These are phyloP conservation scores for Calonectria montana DNA, from an alignment of 2,329 filamentous ascomycete genomes.

Conservation along the genomic window DNA sequence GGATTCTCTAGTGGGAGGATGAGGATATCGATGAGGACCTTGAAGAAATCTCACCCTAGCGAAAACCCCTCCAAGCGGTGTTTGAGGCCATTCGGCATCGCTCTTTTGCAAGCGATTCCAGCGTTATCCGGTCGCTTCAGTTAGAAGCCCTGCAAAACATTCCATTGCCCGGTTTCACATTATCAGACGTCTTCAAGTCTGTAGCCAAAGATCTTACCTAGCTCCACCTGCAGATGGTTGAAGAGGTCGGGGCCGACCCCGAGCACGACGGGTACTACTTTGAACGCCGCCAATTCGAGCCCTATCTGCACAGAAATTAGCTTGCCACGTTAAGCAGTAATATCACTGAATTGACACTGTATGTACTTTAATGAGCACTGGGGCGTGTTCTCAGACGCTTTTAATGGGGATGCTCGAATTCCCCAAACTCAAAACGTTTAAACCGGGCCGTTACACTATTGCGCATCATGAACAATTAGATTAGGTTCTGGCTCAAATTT, in stretches of 20 bases:
- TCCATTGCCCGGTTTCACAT: conserved; percentile 23
- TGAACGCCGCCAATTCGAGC: conserved; percentile 36
- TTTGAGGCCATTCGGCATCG: not conserved
- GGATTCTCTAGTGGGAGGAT: too few relatives aligned
- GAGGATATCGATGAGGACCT: not conserved
- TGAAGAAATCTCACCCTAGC: not conserved
- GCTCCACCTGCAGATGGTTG: conserved; percentile 28
- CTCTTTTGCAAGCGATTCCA: not conserved
- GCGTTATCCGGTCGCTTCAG: not conserved
- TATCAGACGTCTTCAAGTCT: conserved; percentile 7
- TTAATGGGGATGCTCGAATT: conserved; percentile 38
- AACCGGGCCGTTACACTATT: conserved; percentile 32
- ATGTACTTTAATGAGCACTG: conserved; percentile 31
- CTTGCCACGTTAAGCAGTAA: conserved; percentile 32
- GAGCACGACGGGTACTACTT: conserved; percentile 25
- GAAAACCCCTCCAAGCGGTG: not conserved
- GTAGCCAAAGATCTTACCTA: conserved; percentile 25
- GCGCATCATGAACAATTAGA: conserved; percentile 39
- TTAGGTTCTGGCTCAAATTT: conserved; percentile 36
- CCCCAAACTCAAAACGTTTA: conserved; percentile 34
- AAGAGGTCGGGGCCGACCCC: conserved; percentile 27
- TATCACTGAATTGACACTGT: conserved; percentile 34
- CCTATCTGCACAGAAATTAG: conserved; percentile 30
- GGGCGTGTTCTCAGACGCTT: conserved; percentile 35
- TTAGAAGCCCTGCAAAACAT: conserved; percentile 31